These are phyloP conservation scores for Globisporangium lucens DNA, from an alignment of 352 stramenopile species.

Conservation along the genomic window DNA sequence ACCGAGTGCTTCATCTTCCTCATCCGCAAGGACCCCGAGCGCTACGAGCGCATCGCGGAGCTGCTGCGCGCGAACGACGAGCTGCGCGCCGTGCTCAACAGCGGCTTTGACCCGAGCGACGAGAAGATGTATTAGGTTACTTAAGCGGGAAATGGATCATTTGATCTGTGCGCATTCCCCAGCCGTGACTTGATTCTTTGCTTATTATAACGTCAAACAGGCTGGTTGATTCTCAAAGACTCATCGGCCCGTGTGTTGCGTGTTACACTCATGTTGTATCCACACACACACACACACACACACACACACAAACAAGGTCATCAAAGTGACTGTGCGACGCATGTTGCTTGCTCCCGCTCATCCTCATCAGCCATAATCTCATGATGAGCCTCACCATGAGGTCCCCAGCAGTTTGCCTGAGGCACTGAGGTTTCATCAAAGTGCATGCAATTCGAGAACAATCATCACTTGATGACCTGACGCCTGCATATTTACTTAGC, in stretches of 20 bases:
- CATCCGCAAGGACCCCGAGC: slow-evolving; percentile 84
- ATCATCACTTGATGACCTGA: slow-evolving; percentile 9
- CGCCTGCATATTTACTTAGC: background rate
- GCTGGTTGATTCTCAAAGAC: background rate
- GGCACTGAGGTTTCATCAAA: background rate
- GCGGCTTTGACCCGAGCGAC: slow-evolving; percentile 84
- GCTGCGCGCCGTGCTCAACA: slow-evolving; percentile 83
- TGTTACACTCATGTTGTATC: background rate
- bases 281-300: background rate
- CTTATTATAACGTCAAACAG: background rate
- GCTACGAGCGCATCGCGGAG: slow-evolving; percentile 79
- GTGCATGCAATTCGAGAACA: background rate
- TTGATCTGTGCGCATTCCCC: background rate
- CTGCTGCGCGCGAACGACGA: slow-evolving; percentile 83
- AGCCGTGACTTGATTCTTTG: slow-evolving; percentile 4
- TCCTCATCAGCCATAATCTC: background rate
- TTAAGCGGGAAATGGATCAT: slow-evolving; percentile 2
- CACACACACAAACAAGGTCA: background rate
- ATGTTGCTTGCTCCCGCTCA: background rate
- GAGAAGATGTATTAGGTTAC: slow-evolving; percentile 79
- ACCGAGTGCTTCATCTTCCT: slow-evolving; percentile 88
- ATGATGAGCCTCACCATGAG: background rate
- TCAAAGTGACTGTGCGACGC: background rate
- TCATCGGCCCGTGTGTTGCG: too few relatives aligned
- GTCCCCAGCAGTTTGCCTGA: too few relatives aligned